These are phyloP conservation scores for Ustulina deusta DNA, from an alignment of 2,329 filamentous ascomycete genomes.

Conservation along the genomic window DNA sequence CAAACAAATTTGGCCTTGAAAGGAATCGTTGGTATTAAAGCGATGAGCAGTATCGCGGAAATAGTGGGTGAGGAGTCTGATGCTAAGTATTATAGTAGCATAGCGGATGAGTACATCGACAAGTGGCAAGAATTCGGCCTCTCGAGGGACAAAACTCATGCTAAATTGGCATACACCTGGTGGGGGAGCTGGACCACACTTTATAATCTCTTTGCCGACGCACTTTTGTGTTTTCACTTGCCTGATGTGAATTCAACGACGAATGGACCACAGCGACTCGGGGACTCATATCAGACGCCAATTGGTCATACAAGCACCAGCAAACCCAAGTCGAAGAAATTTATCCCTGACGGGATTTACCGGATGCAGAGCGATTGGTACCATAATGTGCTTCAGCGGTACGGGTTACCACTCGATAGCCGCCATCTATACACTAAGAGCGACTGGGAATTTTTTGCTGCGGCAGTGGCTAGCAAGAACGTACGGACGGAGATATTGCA, in stretches of 20 bases:
- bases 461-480: constrained; percentile 77
- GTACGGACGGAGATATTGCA: constrained; percentile 79
- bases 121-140: constrained; percentile 80
- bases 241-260: constrained; percentile 43
- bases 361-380: constrained; percentile 86
- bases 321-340: constrained; percentile 54
- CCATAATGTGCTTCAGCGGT: constrained; percentile 79
- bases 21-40: constrained; percentile 81
- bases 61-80: constrained; percentile 70
- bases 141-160: constrained; percentile 76
- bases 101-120: constrained; percentile 74
- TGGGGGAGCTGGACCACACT: constrained; percentile 85
- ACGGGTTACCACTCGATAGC: constrained; percentile 84
- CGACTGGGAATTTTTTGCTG: constrained; percentile 92
- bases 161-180: constrained; percentile 84
- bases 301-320: constrained; percentile 29
- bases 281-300: constrained; percentile 41
- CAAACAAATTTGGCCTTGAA: constrained; percentile 82
- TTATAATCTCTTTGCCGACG: constrained; percentile 81
- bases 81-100: constrained; percentile 69
- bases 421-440: constrained; percentile 88
- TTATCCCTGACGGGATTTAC: constrained; percentile 82
- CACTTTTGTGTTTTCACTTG: constrained; percentile 82
- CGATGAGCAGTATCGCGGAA: constrained; percentile 76
- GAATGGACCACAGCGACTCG: constrained; percentile 42